Percentiles rank a stretch among this genome's conserved stretches.
Conservation (phyloP, 2,329 filamentous ascomycete genomes). For the Penicillium brasilianum region DNA sequence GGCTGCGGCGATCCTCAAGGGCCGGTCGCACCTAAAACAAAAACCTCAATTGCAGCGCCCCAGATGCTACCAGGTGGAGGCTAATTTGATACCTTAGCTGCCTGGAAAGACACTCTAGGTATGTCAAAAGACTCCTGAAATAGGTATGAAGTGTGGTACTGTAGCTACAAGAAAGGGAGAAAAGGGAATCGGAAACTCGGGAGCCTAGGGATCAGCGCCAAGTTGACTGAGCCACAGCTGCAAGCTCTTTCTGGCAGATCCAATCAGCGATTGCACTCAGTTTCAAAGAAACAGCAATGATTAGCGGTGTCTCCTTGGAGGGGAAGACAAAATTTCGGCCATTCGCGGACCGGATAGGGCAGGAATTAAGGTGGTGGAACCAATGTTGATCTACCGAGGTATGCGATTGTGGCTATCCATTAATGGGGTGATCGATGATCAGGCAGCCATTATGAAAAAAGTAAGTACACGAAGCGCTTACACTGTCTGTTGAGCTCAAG, state of each 20-base stretch:
- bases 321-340: not conserved
- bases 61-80: slow-evolving; percentile 5
- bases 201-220: slow-evolving; percentile 17
- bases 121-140: not conserved
- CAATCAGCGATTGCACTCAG: not conserved
- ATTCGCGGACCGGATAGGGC: slow-evolving; percentile 2
- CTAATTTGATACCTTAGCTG: slow-evolving; percentile 7
- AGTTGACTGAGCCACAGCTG: slow-evolving; percentile 7
- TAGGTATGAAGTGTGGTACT: not conserved
- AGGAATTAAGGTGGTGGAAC: slow-evolving; percentile 29
- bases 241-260: slow-evolving; percentile 2
- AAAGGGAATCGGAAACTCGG: slow-evolving; percentile 11
- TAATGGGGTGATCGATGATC: not conserved
- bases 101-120: not conserved
- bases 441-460: not conserved
- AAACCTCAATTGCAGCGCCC: not conserved
- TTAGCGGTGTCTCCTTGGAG: not conserved
- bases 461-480: not conserved
- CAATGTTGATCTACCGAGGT: slow-evolving; percentile 22
- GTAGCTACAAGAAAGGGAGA: not conserved
- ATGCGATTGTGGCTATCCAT: slow-evolving; percentile 3
- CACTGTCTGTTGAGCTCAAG: not conserved
- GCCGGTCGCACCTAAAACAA: not conserved
- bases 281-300: not conserved
- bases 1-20: slow-evolving; percentile 16